Evolutionary conservation across 192 early-diverging fungal species (phyloP), one percentile per base, ranked within the genome.

Genomic region (Spinellus fusiger): DNA sequence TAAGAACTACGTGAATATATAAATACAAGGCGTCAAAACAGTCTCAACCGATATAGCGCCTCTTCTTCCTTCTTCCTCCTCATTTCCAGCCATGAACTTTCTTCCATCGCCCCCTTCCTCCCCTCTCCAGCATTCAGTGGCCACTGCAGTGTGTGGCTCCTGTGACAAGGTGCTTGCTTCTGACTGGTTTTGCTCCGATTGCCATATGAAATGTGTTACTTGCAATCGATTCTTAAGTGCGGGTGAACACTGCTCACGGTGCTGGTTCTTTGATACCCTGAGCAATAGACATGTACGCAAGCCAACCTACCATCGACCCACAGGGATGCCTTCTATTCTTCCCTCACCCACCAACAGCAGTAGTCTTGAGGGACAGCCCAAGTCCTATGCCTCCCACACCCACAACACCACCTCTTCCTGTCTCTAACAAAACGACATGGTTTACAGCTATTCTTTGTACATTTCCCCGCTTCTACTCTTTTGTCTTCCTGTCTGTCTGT

Each of bases 131-230:
- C 29, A 53, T 31, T 18, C 33, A 20, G 52, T 56, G 1, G 38
- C 49, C 23, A 47, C 31, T 25, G 61, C 61, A 4, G 50, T 71
- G 13, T 71, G 69, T 34, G 69, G 69, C 1, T 31, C 51, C 2
- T 71, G 69, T 40, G 57, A 71, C 49, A 65, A 60, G 35, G 59
- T 48, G 1, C 56, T 71, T 8, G 47, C 46, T 16, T 60, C 63
- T 28, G 69, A 61, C 47, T 71, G 62, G 69, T 71, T 65, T 33
- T 71, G 69, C 38, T 71, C 69, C 29, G 44, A 34, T 28, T 71
- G 69, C 44, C 69, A 71, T 49, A 48, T 29, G 10, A 60, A 61
- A 46, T 71, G 69, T 56, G 40, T 38, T 40, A 65, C 54, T 25
- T 71, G 69, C 32, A 71, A 71, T 56, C 62, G 69, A 3, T 71